Conservation (phyloP, 2,329 filamentous ascomycete species). For the Fusarium concolor region DNA sequence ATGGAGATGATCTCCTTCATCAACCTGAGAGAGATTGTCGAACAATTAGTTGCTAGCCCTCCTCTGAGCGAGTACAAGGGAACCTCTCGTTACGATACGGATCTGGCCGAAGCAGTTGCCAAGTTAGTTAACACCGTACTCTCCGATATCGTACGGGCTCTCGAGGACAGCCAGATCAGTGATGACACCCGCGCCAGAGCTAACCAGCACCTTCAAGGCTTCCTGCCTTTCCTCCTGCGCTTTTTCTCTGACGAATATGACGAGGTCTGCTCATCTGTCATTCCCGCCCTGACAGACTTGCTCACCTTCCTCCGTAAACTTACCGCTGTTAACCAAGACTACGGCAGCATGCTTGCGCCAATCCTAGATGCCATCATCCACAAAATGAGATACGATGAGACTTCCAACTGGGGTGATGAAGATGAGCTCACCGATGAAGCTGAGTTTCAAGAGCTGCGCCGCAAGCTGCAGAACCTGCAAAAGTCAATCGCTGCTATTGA, state of each 20-base stretch:
- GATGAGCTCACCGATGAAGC: conserved; percentile 97
- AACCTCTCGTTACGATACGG: conserved; percentile 91
- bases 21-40: conserved; percentile 85
- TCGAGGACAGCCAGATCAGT: conserved; percentile 75
- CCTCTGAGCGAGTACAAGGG: conserved; percentile 81
- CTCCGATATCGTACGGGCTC: conserved; percentile 85
- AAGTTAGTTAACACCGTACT: conserved; percentile 94
- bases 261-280: conserved; percentile 95
- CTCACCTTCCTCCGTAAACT: conserved; percentile 90
- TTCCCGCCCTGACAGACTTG: conserved; percentile 91
- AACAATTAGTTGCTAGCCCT: conserved; percentile 85
- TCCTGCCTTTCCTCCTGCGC: conserved; percentile 86
- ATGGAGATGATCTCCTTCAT: conserved; percentile 92
- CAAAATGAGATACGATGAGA: conserved; percentile 99
- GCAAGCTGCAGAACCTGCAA: conserved; percentile 88
- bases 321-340: conserved; percentile 76
- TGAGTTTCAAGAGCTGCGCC: conserved; percentile 94
- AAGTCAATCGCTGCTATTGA: conserved; percentile 93
- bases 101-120: conserved; percentile 93
- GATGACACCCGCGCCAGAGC: conserved; percentile 77
- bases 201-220: conserved; percentile 83
- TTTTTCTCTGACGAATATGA: conserved; percentile 99
- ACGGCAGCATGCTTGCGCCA: conserved; percentile 84
- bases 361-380: conserved; percentile 91
- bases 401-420: conserved; percentile 90